Percentiles rank a stretch among this genome's conserved stretches.
phyloP scores from a whole-genome alignment of 345 rosid genomes.

The Eucalyptus coolabah region DNA sequence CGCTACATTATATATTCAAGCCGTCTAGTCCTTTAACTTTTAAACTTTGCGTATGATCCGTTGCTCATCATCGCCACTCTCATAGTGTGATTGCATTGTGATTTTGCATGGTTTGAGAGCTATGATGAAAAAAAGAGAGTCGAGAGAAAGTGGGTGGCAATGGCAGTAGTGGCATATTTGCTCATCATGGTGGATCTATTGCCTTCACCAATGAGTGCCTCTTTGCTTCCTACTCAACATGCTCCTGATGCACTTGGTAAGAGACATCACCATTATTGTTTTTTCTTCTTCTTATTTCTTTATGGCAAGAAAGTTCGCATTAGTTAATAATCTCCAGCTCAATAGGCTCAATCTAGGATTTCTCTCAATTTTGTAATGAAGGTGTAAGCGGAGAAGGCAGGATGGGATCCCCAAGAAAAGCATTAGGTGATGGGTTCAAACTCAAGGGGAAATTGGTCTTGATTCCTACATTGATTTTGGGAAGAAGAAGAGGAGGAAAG shows the following conservation, averaged over 20 bases:
- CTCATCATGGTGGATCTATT: neutral
- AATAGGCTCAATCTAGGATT: neutral
- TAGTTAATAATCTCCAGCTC: neutral
- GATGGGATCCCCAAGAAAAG: neutral
- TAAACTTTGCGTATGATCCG: neutral
- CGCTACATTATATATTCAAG: neutral
- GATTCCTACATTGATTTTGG: neutral
- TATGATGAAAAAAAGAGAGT: neutral
- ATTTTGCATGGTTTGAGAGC: neutral
- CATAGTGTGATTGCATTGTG: neutral
- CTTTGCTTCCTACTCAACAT: neutral
- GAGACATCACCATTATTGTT: neutral
- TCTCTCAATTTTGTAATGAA: neutral
- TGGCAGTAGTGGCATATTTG: neutral
- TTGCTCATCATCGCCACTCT: neutral
- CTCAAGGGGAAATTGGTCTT: neutral
- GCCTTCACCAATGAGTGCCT: neutral
- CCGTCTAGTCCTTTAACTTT: neutral
- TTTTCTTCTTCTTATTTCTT: neutral
- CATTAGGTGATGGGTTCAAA: neutral
- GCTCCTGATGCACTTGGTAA: neutral
- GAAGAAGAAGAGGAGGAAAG: neutral
- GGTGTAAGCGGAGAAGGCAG: neutral
- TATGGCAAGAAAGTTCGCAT: neutral
- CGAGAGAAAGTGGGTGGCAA: neutral